Evolutionary conservation across 208 protist genomes (phyloP).

Genomic region (Crithidia thermophila): DNA sequence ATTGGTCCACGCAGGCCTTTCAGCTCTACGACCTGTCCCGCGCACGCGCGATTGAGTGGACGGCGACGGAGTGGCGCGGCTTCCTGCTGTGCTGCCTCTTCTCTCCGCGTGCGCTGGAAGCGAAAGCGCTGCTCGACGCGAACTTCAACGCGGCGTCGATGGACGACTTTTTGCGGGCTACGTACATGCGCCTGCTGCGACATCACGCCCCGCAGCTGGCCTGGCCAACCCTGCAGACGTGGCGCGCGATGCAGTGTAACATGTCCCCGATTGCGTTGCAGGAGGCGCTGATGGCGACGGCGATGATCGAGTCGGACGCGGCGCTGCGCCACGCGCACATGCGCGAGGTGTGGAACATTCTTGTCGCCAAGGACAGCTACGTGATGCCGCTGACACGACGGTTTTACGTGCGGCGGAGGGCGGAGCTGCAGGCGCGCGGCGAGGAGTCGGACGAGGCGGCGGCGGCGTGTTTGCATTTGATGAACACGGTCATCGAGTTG

Average conservation of each 20-base stretch:
- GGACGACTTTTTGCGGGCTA: slow-evolving; percentile 88
- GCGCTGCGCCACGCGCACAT: slow-evolving; percentile 36
- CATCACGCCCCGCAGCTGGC: slow-evolving; percentile 70
- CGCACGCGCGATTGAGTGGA: slow-evolving; percentile 81
- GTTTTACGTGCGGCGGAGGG: slow-evolving; percentile 49
- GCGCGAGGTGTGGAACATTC: slow-evolving; percentile 47
- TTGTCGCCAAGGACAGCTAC: slow-evolving; percentile 74
- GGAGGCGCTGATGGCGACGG: slow-evolving; percentile 77
- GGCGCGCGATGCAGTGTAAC: slow-evolving; percentile 33
- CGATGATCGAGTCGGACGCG: slow-evolving; percentile 40
- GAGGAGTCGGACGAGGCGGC: slow-evolving; percentile 23
- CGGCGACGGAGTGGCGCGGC: slow-evolving; percentile 82
- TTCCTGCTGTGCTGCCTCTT: slow-evolving; percentile 90
- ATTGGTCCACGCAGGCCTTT: slow-evolving; percentile 79
- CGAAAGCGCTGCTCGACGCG: slow-evolving; percentile 59
- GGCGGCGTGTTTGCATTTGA: too few relatives aligned
- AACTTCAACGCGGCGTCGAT: slow-evolving; percentile 47
- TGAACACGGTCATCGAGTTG: slow-evolving; percentile 62
- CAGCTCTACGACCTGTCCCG: slow-evolving; percentile 66
- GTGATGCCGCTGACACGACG: slow-evolving; percentile 86
- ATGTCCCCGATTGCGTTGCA: slow-evolving; percentile 85
- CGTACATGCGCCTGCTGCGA: slow-evolving; percentile 76
- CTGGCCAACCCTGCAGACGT: slow-evolving; percentile 39
- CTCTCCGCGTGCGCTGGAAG: slow-evolving; percentile 65
- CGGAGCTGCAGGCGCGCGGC: slow-evolving; percentile 29